Evolutionary conservation across 179 eudicot species (phyloP), one percentile per base, ranked within the genome.

Genomic region (Patellifolia procumbens): DNA sequence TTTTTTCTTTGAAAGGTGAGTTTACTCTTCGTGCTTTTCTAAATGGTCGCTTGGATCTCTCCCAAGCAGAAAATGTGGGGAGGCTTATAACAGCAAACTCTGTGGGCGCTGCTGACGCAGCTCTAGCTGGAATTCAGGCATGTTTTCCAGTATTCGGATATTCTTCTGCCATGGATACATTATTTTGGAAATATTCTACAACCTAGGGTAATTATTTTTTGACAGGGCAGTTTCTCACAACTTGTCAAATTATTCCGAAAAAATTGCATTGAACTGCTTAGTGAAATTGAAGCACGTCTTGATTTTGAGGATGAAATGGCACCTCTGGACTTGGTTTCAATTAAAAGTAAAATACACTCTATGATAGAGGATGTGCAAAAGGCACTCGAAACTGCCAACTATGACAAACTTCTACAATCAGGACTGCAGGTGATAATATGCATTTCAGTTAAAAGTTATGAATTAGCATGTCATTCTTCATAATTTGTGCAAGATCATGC

Each of bases 241-340:
- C 82, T 90, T 77, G 98, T 95, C 52, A 93, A 85, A 78, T 83
- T 92, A 35, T 81, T 89, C 52, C 88, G 98, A 86, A 83, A 76
- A 26, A 87, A 87, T 60, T 95, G 99, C 88, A 88, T 95, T 45
- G 97, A 86, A 81, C 80, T 95, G 79, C 98, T 95, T 74, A 83
- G 94, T 22, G 99, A 95, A 84, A 93, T 95, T 79, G 99, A 95
- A 86, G 97, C 99, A 72, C 99, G 96, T 68, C 87, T 95, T 69
- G 99, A 95, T 86, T 95, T 95, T 78, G 99, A 95, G 76, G 99
- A 95, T 82, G 99, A 95, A 86, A 90, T 95, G 99, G 94, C 98
- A 76, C 92, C 92, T 0, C 65, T 95, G 73, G 97, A 93, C 75
- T 4, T 84, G 69, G 64, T 74, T 74, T 73, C 84, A 6, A 67